Conservation (phyloP, 129 eudicot species). For the Glebionis coronaria region DNA sequence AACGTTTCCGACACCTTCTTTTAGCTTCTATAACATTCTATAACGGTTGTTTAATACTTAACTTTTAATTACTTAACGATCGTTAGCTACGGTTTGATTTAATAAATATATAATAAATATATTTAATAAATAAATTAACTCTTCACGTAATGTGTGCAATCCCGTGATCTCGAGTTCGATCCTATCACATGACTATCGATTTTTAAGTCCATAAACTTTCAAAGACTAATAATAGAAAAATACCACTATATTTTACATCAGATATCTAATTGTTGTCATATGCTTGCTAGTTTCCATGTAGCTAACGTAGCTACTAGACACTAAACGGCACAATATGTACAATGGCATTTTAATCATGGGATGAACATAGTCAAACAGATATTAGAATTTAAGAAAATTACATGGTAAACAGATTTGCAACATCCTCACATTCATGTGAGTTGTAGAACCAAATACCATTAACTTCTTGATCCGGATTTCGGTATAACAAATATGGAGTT, state of each 20-base stretch:
- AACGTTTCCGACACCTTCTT: too few species aligned
- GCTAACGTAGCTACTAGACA: neutral
- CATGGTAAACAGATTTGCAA: conserved; percentile 49
- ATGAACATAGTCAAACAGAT: neutral
- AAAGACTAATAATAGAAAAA: too few species aligned
- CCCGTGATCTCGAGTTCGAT: too few species aligned
- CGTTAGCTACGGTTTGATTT: too few species aligned
- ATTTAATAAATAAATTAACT: too few species aligned
- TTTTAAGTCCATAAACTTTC: too few species aligned
- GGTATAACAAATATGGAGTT: conserved; percentile 55
- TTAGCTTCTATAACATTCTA: too few species aligned
- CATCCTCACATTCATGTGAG: conserved; percentile 60
- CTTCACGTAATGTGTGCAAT: too few species aligned
- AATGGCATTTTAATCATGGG: neutral
- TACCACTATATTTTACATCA: neutral
- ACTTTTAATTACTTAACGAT: too few species aligned
- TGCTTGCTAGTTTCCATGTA: neutral
- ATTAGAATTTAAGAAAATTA: neutral
- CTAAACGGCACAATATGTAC: neutral
- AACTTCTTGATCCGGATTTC: conserved; percentile 63
- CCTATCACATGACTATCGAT: too few species aligned
- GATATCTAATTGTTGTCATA: neutral
- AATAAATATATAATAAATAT: too few species aligned
- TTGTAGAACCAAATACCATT: conserved; percentile 62
- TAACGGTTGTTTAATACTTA: too few species aligned